Base-by-base conservation (phyloP, 1,139 yeast species). In the Hyphopichia pseudoburtonii region DNA sequence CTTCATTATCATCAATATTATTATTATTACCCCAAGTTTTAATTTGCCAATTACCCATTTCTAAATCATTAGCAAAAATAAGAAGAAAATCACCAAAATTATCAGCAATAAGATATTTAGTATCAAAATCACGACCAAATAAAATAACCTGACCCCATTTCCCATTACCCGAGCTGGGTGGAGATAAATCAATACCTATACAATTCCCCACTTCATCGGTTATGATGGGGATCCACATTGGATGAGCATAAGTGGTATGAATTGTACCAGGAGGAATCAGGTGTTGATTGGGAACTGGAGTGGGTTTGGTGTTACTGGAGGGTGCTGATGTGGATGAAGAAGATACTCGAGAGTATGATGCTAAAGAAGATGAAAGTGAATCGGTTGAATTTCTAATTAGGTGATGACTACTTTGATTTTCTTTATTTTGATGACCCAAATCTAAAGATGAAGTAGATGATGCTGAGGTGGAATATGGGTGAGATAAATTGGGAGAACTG, bases 131-230 rank as follows among this genome's bases (percentile, higher is more conserved):
- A 51, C 95, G 77, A 28, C 97, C 97, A 60, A 87, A 89, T 37
- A 87, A 56, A 40, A 90, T 86, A 18, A 87, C 86, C 58, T 89
- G 96, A 12, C 97, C 97, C 69, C 80, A 74, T 31, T 63, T 69
- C 23, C 96, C 96, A 1, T 42, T 36, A 1, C 65, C 64, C 14
- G 66, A 62, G 3, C 79, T 69, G 3, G 87, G 96, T 1, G 97
- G 97, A 2, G 92, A 85, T 43, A 90, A 70, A 60, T 90, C 97
- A 11, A 90, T 72, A 34, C 90, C 97, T 37, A 90, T 81, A 54
- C 88, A 88, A 62, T 90, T 90, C 15, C 97, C 97, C 9, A 86
- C 82, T 42, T 79, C 81, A 57, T 90, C 97, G 10, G 95, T 86
- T 16, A 88, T 78, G 31, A 90, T 61, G 2, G 97, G 97, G 38